phyloP scores from a whole-genome alignment of 352 stramenopile genomes.

The Phytopythium helicoides region DNA sequence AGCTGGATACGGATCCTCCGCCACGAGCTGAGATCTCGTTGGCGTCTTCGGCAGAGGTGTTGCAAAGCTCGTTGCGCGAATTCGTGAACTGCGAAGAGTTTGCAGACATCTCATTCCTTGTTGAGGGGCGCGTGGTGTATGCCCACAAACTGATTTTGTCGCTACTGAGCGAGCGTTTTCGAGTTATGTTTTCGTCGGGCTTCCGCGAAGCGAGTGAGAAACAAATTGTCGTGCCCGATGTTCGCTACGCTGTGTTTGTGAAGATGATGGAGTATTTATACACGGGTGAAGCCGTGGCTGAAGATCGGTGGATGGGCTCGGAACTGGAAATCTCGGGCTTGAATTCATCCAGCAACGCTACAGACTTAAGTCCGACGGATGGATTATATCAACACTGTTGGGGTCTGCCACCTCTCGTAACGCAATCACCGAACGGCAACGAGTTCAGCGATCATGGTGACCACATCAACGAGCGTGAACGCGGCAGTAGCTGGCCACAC shows the following conservation, averaged over 20 bases:
- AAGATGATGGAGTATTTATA: slow-evolving; percentile 95
- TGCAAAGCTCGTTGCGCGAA: slow-evolving; percentile 78
- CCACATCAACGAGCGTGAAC: slow-evolving; percentile 2
- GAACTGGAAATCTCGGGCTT: neutral
- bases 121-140: slow-evolving; percentile 92
- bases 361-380: neutral
- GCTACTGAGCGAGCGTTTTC: slow-evolving; percentile 91
- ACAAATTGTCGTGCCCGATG: slow-evolving; percentile 90
- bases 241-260: slow-evolving; percentile 89
- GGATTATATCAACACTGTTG: slow-evolving; percentile 6
- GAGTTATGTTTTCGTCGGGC: slow-evolving; percentile 93
- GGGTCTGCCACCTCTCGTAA: slow-evolving; percentile 19
- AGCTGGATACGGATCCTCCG: slow-evolving; percentile 93
- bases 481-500: slow-evolving; percentile 5
- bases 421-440: slow-evolving; percentile 31
- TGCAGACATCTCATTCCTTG: slow-evolving; percentile 94
- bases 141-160: slow-evolving; percentile 94
- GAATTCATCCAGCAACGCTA: neutral
- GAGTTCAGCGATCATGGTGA: slow-evolving; percentile 18
- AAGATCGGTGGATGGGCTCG: slow-evolving; percentile 7
- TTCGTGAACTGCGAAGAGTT: slow-evolving; percentile 94
- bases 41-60: slow-evolving; percentile 51
- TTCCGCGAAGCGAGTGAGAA: slow-evolving; percentile 86
- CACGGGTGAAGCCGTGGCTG: slow-evolving; percentile 55
- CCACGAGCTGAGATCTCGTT: slow-evolving; percentile 82